Evolutionary conservation across 768 basidiomycete genomes (phyloP), one percentile per base, ranked within the genome.

Genomic region (Mycena sanguinolenta): DNA sequence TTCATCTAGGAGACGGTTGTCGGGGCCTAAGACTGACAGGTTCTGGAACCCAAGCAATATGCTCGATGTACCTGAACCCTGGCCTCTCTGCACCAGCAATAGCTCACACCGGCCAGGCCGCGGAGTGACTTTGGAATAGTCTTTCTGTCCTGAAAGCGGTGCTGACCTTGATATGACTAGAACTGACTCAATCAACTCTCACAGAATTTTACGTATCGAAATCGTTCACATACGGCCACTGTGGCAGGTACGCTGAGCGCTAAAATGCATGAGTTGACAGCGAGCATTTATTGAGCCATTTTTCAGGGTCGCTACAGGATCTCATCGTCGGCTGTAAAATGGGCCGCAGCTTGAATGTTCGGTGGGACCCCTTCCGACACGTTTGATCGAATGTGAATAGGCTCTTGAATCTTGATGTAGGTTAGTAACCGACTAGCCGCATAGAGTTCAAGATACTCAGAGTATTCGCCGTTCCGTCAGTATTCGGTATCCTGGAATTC

Each of bases 311-410:
- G 14, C 32, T 28, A 42, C 13, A 16, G 50, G 49, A 36, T 25
- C 36, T n/a, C 44, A 46, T 28, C 58, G 17, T 16, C 28, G 58
- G 16, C 13, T 30, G 42, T 16, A 25, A 12, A 38, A 13, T 14
- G 49, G 23, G 10, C 38, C 46, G 34, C 60, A 27, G 46, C 62
- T 39, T 38, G 62, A 63, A 63, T 23, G 50, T 12, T 46, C 21
- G 6, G 7, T 28, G 30, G 14, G 30, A 6, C 44, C 21, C 49
- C 25, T 50, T 12, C 25, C n/a, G 54, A 19, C 5, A 10, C 23
- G 34, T 21, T 19, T 10, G 10, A 57, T 21, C 21, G 34, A 57
- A 57, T 12, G 55, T n/a, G 23, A 57, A 57, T 57, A 57, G 36
- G 55, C 55, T 57, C 4, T 39, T 7, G 36, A 32, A 27, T 54